A percentile compares a stretch with the other conserved stretches of the same genome.
Conservation (phyloP, 768 basidiomycete species). For the Tulasnella sp. region DNA sequence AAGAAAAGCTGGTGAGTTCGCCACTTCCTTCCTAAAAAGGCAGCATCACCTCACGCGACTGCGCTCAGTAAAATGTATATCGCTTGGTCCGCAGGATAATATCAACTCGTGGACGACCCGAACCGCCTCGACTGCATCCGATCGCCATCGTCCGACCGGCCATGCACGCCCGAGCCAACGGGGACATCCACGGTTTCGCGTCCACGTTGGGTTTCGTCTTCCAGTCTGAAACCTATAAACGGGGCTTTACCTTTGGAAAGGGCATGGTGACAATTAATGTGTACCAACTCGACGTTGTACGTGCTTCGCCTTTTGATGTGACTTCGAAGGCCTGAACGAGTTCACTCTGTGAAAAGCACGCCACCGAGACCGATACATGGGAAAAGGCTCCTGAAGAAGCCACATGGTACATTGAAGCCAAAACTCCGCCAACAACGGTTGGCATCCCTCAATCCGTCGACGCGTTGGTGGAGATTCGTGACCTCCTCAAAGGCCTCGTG, state of each 20-base stretch:
- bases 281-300: conserved; percentile 83
- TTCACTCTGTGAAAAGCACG: conserved; percentile 54
- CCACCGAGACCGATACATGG: conserved; percentile 72
- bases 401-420: conserved; percentile 87
- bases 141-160: conserved; percentile 87
- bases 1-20: conserved; percentile 64
- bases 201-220: conserved; percentile 78
- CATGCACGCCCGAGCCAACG: conserved; percentile 69
- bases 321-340: not conserved
- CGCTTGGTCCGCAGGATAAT: conserved; percentile 57
- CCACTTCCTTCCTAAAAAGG: not conserved
- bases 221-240: conserved; percentile 66
- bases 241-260: conserved; percentile 74
- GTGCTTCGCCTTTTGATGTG: conserved; percentile 30
- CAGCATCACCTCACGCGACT: not conserved
- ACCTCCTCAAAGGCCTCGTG: conserved; percentile 80
- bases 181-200: conserved; percentile 79
- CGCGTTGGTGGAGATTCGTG: conserved; percentile 77
- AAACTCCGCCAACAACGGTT: conserved; percentile 79
- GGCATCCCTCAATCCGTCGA: conserved; percentile 52
- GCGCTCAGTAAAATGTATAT: not conserved
- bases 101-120: conserved; percentile 81
- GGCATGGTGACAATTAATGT: conserved; percentile 74
- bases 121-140: conserved; percentile 79
- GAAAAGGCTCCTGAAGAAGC: conserved; percentile 79